Percentiles rank a stretch among this genome's conserved stretches.
Evolutionary conservation across 345 rosid genomes (phyloP).

Genomic region (Eucalyptus regnans): DNA sequence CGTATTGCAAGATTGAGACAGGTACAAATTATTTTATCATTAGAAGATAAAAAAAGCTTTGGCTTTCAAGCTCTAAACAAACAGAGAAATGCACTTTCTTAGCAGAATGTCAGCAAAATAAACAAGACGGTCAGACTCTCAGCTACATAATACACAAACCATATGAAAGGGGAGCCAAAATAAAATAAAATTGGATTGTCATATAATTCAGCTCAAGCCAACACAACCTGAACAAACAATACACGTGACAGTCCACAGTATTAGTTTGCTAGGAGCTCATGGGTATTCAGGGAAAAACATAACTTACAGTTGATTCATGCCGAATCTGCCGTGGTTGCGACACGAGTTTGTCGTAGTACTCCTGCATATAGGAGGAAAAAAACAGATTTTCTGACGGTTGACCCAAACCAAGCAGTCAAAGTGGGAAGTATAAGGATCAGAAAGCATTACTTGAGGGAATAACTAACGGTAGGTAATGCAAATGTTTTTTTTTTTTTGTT

Average conservation of each 20-base stretch:
- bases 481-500: not conserved
- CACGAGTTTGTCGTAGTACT: conserved; percentile 56
- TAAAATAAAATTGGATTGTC: not conserved
- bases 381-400: not conserved
- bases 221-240: not conserved
- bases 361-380: conserved; percentile 17
- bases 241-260: not conserved
- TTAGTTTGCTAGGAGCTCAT: not conserved
- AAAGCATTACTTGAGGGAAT: not conserved
- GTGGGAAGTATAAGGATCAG: not conserved
- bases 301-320: conserved; percentile 87
- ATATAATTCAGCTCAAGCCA: not conserved
- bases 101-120: not conserved
- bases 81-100: not conserved
- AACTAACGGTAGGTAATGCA: not conserved
- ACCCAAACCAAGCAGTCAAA: not conserved
- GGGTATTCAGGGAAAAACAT: not conserved
- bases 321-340: conserved; percentile 52
- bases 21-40: not conserved
- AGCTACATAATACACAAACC: not conserved
- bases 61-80: not conserved
- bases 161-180: not conserved
- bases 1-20: not conserved
- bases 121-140: not conserved
- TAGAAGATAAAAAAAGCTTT: not conserved